Evolutionary conservation across 306 rosid species (phyloP).

Genomic region (Hippophae rhamnoides): DNA sequence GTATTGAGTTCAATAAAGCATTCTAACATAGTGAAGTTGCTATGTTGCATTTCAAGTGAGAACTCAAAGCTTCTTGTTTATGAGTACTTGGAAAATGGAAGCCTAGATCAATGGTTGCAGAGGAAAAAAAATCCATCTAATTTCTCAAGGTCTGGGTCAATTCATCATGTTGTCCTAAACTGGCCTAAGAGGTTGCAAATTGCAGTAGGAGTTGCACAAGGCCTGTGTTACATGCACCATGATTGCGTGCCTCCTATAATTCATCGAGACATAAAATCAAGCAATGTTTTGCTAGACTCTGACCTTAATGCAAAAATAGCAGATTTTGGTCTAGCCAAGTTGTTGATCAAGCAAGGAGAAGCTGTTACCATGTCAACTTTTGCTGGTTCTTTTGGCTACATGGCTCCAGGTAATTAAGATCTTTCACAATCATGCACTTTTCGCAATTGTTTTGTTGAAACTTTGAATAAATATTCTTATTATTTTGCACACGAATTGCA

Average conservation of each 20-base stretch:
- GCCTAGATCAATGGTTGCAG: constrained; percentile 71
- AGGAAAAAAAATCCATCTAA: constrained; percentile 24
- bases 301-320: constrained; percentile 70
- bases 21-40: constrained; percentile 63
- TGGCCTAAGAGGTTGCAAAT: constrained; percentile 68
- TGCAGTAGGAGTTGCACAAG: constrained; percentile 65
- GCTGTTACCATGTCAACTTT: constrained; percentile 63
- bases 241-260: constrained; percentile 53
- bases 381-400: constrained; percentile 84
- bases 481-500: constrained; percentile 23
- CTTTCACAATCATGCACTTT: background rate
- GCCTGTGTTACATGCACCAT: constrained; percentile 83
- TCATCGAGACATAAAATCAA: constrained; percentile 72
- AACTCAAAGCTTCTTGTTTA: constrained; percentile 65
- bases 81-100: constrained; percentile 49
- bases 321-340: constrained; percentile 77
- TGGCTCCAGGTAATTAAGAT: constrained; percentile 69
- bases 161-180: constrained; percentile 23
- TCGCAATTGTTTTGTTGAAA: background rate
- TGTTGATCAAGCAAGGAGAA: constrained; percentile 59
- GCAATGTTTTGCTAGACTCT: constrained; percentile 69
- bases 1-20: constrained; percentile 65
- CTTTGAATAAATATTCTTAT: background rate
- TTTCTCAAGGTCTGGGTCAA: constrained; percentile 13
- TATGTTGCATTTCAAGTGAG: constrained; percentile 50